Evolutionary conservation across 1,139 yeast genomes (phyloP).

Genomic region (Scheffersomyces parashehatae): DNA sequence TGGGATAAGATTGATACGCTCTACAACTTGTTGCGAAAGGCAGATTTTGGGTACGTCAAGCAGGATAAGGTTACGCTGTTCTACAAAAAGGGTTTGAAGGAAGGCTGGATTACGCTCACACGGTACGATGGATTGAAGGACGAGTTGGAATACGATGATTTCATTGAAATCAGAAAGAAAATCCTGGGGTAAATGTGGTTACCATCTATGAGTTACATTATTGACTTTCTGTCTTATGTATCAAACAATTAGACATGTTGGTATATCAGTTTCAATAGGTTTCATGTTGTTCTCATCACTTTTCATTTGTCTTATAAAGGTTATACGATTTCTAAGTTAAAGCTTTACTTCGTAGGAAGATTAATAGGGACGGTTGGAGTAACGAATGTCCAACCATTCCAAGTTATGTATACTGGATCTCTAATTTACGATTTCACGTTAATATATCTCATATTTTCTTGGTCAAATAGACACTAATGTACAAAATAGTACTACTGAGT

Average conservation of each 20-base stretch:
- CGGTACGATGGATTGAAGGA: slow-evolving; percentile 42
- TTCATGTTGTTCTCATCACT: background rate
- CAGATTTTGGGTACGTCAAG: slow-evolving; percentile 40
- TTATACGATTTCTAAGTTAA: too few species aligned
- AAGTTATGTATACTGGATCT: too few species aligned
- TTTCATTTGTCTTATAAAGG: too few species aligned
- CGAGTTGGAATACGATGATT: slow-evolving; percentile 29
- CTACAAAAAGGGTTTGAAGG: slow-evolving; percentile 29
- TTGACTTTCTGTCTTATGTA: too few species aligned
- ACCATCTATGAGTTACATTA: too few species aligned
- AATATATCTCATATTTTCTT: background rate
- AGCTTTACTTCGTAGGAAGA: too few species aligned
- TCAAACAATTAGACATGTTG: too few species aligned
- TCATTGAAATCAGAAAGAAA: slow-evolving; percentile 8
- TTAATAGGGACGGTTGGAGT: too few species aligned
- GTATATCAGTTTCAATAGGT: too few species aligned
- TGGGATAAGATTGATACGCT: slow-evolving; percentile 80
- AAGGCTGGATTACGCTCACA: slow-evolving; percentile 38
- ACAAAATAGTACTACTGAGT: slow-evolving; percentile 14
- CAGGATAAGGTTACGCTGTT: slow-evolving; percentile 21
- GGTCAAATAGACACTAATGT: slow-evolving; percentile 1
- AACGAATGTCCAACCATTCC: too few species aligned
- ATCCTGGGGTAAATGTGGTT: too few species aligned
- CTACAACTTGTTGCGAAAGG: slow-evolving; percentile 68
- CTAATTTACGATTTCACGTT: too few species aligned